Evolutionary conservation across 2,329 filamentous ascomycete species (phyloP), one percentile per base, ranked within the genome.

Genomic region (Neofusicoccum sp.): DNA sequence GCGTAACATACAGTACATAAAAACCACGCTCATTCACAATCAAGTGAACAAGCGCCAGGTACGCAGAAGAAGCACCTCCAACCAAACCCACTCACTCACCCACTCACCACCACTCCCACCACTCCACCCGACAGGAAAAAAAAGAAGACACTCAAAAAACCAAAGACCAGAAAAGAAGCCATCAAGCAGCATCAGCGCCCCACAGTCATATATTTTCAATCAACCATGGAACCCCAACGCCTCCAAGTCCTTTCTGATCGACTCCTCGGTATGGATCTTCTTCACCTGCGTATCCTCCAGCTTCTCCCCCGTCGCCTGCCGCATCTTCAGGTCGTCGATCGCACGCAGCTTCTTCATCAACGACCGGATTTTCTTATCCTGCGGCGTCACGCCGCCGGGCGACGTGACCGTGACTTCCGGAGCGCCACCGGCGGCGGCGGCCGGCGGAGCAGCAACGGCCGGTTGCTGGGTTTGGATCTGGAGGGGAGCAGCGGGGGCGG

Each of bases 241-340:
- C 48, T 89, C 84, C 62, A 99, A 79, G 78, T 99, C 95, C 77
- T 89, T 91, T 64, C 93, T 82, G 62, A 99, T 93, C 14, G 84
- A 78, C 51, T 87, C 81, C 80, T 98, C 96, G 24, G 92, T 98
- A 60, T 86, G 85, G 69, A 99, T 99, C 84, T 99, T 99, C 83
- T 96, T 96, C 77, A 99, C 87, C 79, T 99, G 95, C 33, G 95
- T 99, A 71, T 97, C 93, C 79, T 99, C 95, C 63, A 99, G 80
- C 82, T 97, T 98, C 82, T 99, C 95, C 4, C 93, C 93, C 34
- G 89, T 88, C 2, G 93, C 95, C 66, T 93, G 87, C 61, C 95
- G 87, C 93, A 98, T 97, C 82, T 98, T 96, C 63, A 99, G 80
- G 74, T 99, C 95, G 73, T 99, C 95, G 71, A 99, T 99, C 9